Evolutionary conservation across 2,329 filamentous ascomycete genomes (phyloP), one percentile per base, ranked within the genome.

Genomic region (Fusarium camptoceras): DNA sequence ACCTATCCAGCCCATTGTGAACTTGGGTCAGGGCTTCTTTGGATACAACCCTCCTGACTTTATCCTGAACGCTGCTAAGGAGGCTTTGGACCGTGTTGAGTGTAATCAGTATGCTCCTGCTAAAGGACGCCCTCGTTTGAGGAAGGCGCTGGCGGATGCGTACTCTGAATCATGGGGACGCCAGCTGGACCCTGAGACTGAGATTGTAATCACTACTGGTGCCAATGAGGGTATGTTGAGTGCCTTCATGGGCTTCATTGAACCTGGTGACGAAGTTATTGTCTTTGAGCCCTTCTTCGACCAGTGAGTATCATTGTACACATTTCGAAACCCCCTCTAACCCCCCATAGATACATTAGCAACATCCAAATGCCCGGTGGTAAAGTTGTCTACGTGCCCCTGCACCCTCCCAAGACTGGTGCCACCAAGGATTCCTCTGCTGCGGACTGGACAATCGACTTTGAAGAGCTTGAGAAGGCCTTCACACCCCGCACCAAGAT

Each of bases 41-140:
- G 95, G 95, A 62, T 98, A 98, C 81, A 98, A 98, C 78, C 95
- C 95, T 59, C 95, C 95, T 10, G 81, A 91, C 37, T 98, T 97
- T 80, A 94, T 98, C 70, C 85, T 98, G 70, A 88, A 97, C 74
- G 96, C 96, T 43, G 96, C 96, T 54, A 98, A 97, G 81, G 85
- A 91, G 41, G 94, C 95, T 41, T 87, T 99, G 54, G 91, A 97
- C 77, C 88, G 89, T 54, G 95, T 99, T 24, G 96, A 98, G 73
- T 98, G 95, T 87, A 99, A 99, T 81, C 96, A 99, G 85, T 99
- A 99, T 86, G 95, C 94, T 24, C 96, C 94, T 4, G 98, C 96
- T 22, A 96, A 94, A 86, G 96, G 96, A 65, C 90, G 95, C 9
- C 95, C 96, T 43, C 88, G 95, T 58, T 86, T 99, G 77, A 95